Percentiles rank a stretch among this genome's conserved stretches.
These are phyloP conservation scores for Talaromyces sp. DNA, from an alignment of 2,329 filamentous ascomycete species.

Conservation along the genomic window DNA sequence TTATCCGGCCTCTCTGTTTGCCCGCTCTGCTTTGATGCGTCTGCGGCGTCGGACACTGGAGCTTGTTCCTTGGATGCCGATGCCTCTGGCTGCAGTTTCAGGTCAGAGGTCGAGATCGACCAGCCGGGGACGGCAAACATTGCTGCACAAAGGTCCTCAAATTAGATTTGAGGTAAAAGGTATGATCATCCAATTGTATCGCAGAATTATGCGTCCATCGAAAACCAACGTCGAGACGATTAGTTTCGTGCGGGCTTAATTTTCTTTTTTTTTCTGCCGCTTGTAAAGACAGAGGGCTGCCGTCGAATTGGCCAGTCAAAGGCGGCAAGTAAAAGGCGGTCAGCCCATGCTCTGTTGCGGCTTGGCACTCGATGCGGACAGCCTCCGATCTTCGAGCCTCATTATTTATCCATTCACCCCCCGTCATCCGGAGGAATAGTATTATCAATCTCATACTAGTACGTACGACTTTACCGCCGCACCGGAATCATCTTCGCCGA, in stretches of 20 bases:
- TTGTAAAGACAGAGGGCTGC: background rate
- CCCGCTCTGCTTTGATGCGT: slow-evolving; percentile 14
- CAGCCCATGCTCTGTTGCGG: background rate
- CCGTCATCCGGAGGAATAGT: background rate
- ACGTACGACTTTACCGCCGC: background rate
- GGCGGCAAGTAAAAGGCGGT: background rate
- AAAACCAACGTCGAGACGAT: background rate
- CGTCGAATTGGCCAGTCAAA: background rate
- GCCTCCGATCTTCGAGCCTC: background rate
- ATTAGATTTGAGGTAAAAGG: background rate
- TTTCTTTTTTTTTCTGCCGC: background rate
- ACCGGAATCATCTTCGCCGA: background rate
- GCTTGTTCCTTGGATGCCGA: slow-evolving; percentile 49
- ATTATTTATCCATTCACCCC: no score
- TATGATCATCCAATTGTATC: background rate
- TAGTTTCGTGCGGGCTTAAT: background rate
- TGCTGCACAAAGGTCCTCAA: background rate
- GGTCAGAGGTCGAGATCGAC: slow-evolving; percentile 66
- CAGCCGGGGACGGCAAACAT: slow-evolving; percentile 94
- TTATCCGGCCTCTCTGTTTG: background rate
- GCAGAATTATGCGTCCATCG: background rate
- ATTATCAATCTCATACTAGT: no score
- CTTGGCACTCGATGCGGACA: background rate
- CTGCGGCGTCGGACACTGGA: slow-evolving; percentile 14
- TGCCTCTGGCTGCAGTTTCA: slow-evolving; percentile 62